A percentile compares a stretch with the other conserved stretches of the same genome.
phyloP scores from a whole-genome alignment of 257 asterid genomes.

The Paulownia fortunei region DNA sequence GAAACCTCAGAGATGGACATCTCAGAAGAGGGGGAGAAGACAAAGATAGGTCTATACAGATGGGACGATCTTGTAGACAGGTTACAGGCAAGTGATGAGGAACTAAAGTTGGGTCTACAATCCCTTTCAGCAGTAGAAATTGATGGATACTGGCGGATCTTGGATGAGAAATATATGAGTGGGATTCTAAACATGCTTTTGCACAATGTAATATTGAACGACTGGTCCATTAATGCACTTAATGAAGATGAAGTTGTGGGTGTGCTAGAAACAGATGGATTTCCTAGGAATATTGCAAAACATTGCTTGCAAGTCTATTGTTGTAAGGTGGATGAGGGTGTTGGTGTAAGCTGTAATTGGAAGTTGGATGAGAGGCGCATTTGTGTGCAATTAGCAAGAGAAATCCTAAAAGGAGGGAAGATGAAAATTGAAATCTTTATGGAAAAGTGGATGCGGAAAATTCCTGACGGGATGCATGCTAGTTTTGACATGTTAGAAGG shows the following conservation, averaged over 20 bases:
- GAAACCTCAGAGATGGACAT: conserved; percentile 69
- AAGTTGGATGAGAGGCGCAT: conserved; percentile 71
- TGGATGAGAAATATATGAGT: conserved; percentile 68
- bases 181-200: conserved; percentile 70
- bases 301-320: conserved; percentile 73
- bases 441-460: conserved; percentile 73
- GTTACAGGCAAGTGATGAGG: conserved; percentile 87
- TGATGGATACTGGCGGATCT: conserved; percentile 82
- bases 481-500: conserved; percentile 85
- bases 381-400: conserved; percentile 76
- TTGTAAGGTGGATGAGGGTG: conserved; percentile 53
- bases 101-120: conserved; percentile 63
- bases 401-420: conserved; percentile 65
- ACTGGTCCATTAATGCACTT: conserved; percentile 71
- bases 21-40: conserved; percentile 42
- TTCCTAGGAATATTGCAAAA: conserved; percentile 59
- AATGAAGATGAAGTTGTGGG: conserved; percentile 69
- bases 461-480: conserved; percentile 71
- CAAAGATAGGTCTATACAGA: conserved; percentile 53
- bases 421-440: conserved; percentile 71
- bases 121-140: conserved; percentile 76
- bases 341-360: conserved; percentile 52
- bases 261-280: conserved; percentile 73
- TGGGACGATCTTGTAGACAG: conserved; percentile 80
- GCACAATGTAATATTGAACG: conserved; percentile 61